These are phyloP conservation scores for Gonapodya prolifera DNA, from an alignment of 192 early-diverging fungal species.

Conservation along the genomic window DNA sequence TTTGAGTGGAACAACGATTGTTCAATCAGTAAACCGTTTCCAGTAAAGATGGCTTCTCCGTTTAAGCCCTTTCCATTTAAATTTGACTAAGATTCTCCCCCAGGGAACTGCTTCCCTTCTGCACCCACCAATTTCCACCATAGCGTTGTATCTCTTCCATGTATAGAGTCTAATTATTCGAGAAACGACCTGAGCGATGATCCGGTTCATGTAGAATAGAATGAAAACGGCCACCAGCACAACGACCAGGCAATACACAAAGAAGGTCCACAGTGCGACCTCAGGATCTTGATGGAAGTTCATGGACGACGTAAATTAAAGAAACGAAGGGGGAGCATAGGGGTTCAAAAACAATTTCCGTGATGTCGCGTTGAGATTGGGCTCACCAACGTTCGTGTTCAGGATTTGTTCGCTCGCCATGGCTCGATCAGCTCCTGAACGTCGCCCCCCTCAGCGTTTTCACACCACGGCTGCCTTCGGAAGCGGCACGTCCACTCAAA, in stretches of 20 bases:
- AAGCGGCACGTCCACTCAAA: too few relatives aligned
- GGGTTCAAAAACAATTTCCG: background rate
- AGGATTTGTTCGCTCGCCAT: background rate
- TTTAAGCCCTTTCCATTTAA: too few relatives aligned
- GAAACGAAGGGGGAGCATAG: background rate
- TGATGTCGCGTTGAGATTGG: background rate
- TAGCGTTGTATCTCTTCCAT: slow-evolving; percentile 51
- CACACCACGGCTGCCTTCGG: too few relatives aligned
- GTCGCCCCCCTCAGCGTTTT: too few relatives aligned
- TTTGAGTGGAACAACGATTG: too few relatives aligned
- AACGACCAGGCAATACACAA: slow-evolving; percentile 53
- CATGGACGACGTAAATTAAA: background rate
- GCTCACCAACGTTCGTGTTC: background rate
- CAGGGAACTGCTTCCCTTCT: too few relatives aligned
- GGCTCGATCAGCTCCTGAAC: too few relatives aligned
- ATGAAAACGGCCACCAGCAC: slow-evolving; percentile 57
- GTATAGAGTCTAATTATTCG: slow-evolving; percentile 48
- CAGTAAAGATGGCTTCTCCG: too few relatives aligned
- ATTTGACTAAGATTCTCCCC: too few relatives aligned
- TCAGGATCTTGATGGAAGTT: slow-evolving; percentile 2
- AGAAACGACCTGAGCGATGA: slow-evolving; percentile 45
- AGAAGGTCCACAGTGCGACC: slow-evolving; percentile 35
- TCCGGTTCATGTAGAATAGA: slow-evolving; percentile 58
- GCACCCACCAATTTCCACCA: slow-evolving; percentile 57
- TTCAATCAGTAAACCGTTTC: too few relatives aligned